Evolutionary conservation across 768 basidiomycete species (phyloP), one percentile per base, ranked within the genome.

Genomic region (Pisolithus albus): DNA sequence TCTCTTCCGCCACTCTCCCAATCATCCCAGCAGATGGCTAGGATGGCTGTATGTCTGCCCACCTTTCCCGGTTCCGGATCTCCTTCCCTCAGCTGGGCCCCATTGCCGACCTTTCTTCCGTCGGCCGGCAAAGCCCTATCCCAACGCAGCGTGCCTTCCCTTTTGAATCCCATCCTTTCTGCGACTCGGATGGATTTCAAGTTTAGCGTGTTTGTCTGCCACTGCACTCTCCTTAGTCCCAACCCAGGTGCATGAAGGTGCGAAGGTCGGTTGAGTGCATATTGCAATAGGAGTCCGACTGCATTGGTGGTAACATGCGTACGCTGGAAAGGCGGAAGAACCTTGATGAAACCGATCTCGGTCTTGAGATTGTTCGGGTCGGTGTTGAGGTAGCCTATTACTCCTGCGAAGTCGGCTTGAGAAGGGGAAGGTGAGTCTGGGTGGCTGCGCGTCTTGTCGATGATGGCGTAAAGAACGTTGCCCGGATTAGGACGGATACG

Each of bases 241-340:
- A 86, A 68, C 1, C 78, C 79, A 24, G 70, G 64, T 5, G 40
- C 49, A 2, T 15, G 11, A 28, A 23, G 11, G 13, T 62, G 61
- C 6, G 60, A 59, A 0, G 78, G 75, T 3, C 65, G 52, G 47
- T 77, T 68, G 13, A 78, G 62, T 7, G 76, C 68, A 47, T 75
- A 78, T 16, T 71, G 66, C 18, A 89, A 66, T 8, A 82, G 65
- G 3, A 81, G 59, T 0, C 78, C 79, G 13, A 74, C 64, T 1
- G 76, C 75, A 54, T 79, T 77, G 4, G 81, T 75, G 2, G 81
- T 74, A 30, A 86, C 76, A 55, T 86, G 81, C 0, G 82, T 86
- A 15, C 80, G 71, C 52, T 84, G 83, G 61, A 82, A 87, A 1
- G 60, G 62, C 1, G 83, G 80, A 1, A 81, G 64, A 38, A 80